Evolutionary conservation across 1,139 yeast species (phyloP).

Genomic region (Saccharomycopsis hybrid): DNA sequence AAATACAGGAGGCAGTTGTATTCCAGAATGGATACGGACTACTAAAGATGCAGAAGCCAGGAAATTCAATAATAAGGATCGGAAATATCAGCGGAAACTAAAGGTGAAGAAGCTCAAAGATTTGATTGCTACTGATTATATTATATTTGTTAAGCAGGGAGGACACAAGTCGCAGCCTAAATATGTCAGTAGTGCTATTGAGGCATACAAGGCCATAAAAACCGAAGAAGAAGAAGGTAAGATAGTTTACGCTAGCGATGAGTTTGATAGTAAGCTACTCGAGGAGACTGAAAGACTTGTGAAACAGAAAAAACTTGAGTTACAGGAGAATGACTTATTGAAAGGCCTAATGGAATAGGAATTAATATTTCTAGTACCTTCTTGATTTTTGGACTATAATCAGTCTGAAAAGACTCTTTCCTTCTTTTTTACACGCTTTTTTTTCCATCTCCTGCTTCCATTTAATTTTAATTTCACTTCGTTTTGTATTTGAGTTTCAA

Average conservation of each 20-base stretch:
- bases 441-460: background rate
- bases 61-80: constrained; percentile 20
- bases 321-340: constrained; percentile 12
- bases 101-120: constrained; percentile 13
- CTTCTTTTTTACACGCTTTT: background rate
- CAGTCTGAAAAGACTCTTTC: background rate
- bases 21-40: constrained; percentile 47
- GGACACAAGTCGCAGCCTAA: background rate
- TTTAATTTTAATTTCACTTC: too few relatives aligned
- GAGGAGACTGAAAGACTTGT: constrained; percentile 14
- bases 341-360: constrained; percentile 4
- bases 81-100: constrained; percentile 10
- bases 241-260: constrained; percentile 7
- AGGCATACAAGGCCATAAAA: constrained; percentile 12
- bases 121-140: constrained; percentile 13
- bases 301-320: constrained; percentile 3
- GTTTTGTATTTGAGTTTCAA: too few relatives aligned
- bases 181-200: constrained; percentile 15
- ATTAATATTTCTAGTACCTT: too few relatives aligned
- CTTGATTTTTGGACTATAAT: too few relatives aligned
- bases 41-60: constrained; percentile 31
- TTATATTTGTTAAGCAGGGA: background rate
- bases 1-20: constrained; percentile 46
- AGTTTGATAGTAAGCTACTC: constrained; percentile 16
- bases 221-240: constrained; percentile 13